Conservation (phyloP, 305 asterid species). For the Ruellia speciosa region DNA sequence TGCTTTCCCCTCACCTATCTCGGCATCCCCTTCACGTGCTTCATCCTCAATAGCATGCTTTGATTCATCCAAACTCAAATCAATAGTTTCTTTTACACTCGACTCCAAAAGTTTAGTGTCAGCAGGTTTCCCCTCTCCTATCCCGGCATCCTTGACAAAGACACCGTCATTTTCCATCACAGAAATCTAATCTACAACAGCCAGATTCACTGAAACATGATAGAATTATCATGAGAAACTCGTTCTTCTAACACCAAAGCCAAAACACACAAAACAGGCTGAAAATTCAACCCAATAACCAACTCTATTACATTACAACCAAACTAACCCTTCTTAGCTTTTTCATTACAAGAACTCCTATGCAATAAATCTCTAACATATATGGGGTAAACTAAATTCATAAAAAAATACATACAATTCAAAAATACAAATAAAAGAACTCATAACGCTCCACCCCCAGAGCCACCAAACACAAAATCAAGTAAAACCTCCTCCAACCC, state of each 20-base stretch:
- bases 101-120: conserved; percentile 25
- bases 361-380: background rate
- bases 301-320: background rate
- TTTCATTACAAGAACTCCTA: conserved; percentile 8
- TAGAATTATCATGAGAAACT: conserved; percentile 4
- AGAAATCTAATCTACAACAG: conserved; percentile 27
- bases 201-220: conserved; percentile 27
- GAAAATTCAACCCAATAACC: background rate
- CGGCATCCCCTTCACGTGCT: conserved; percentile 44
- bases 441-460: background rate
- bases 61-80: conserved; percentile 28
- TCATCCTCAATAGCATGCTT: conserved; percentile 41
- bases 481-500: background rate
- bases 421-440: background rate
- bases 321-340: background rate
- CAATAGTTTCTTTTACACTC: conserved; percentile 26
- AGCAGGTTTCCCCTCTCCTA: conserved; percentile 33
- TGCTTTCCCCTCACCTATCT: conserved; percentile 34
- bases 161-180: conserved; percentile 65
- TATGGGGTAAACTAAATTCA: conserved; percentile 12
- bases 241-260: conserved; percentile 7
- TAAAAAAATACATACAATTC: background rate
- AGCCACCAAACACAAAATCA: background rate
- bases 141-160: conserved; percentile 31
- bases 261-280: conserved; percentile 3